These are phyloP conservation scores for Aspergillus egyptiacus DNA, from an alignment of 495 filamentous ascomycete genomes.

Conservation along the genomic window DNA sequence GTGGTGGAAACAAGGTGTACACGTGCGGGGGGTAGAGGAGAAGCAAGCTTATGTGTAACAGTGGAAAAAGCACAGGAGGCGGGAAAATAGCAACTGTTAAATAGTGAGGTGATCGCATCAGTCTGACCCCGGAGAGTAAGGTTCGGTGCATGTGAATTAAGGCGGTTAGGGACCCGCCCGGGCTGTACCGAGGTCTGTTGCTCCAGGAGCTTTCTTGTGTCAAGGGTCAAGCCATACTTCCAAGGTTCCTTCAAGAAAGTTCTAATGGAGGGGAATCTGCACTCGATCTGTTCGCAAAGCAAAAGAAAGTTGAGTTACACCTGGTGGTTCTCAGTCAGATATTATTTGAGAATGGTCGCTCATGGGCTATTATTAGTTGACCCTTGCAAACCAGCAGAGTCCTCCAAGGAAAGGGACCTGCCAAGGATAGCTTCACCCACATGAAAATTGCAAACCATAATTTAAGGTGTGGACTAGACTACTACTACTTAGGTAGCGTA, in stretches of 20 bases:
- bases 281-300: neutral
- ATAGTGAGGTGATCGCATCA: constrained; percentile 13
- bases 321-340: too few species aligned
- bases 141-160: constrained; percentile 24
- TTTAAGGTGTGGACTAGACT: too few species aligned
- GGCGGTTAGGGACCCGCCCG: constrained; percentile 17
- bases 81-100: constrained; percentile 8
- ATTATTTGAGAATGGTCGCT: too few species aligned
- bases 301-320: too few species aligned
- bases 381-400: too few species aligned
- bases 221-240: too few species aligned
- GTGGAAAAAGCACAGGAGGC: neutral
- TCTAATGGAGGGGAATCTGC: neutral
- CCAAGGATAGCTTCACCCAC: neutral
- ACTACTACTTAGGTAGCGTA: too few species aligned
- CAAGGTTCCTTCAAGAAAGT: neutral
- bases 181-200: constrained; percentile 19
- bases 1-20: neutral
- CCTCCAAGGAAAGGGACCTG: too few species aligned
- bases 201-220: neutral
- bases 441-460: constrained; percentile 5
- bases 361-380: too few species aligned
- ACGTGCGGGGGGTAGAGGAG: neutral
- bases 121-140: constrained; percentile 17
- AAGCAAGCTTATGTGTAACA: constrained; percentile 6